Evolutionary conservation across 805 yeast species (phyloP).

Genomic region (Grigorovia jiainica): DNA sequence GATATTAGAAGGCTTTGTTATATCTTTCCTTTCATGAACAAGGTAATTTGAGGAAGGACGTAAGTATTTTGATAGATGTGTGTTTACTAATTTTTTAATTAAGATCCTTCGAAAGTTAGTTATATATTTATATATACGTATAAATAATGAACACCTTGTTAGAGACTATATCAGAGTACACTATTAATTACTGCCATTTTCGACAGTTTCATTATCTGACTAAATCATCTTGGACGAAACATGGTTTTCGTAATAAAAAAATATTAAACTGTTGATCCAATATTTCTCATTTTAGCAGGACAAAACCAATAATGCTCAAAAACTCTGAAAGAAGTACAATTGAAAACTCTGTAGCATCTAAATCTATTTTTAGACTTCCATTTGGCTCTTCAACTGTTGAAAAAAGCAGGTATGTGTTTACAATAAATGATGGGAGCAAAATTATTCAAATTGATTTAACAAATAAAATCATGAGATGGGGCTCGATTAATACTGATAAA

Average conservation of each 20-base stretch:
- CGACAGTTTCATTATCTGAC: no score
- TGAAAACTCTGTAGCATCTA: neutral
- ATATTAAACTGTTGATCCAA: no score
- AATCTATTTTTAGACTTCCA: constrained; percentile 2
- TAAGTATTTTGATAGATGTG: no score
- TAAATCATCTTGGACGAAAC: no score
- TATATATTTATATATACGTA: no score
- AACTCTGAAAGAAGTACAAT: neutral
- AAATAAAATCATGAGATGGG: constrained; percentile 5
- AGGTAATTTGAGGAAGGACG: neutral
- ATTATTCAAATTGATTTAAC: constrained; percentile 7
- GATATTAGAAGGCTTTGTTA: constrained; percentile 12
- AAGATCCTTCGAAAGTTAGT: no score
- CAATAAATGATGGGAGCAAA: constrained; percentile 10
- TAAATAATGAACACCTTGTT: neutral
- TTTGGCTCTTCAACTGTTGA: constrained; percentile 5
- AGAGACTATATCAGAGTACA: no score
- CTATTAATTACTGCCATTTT: no score
- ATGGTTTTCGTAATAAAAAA: no score
- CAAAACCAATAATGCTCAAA: neutral
- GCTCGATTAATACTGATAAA: neutral
- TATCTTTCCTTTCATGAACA: neutral
- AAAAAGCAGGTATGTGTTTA: constrained; percentile 11
- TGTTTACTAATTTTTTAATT: no score
- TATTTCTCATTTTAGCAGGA: neutral